Conservation (phyloP, 1,284 basidiomycete genomes). For the Cystobasidiaceae sp. region DNA sequence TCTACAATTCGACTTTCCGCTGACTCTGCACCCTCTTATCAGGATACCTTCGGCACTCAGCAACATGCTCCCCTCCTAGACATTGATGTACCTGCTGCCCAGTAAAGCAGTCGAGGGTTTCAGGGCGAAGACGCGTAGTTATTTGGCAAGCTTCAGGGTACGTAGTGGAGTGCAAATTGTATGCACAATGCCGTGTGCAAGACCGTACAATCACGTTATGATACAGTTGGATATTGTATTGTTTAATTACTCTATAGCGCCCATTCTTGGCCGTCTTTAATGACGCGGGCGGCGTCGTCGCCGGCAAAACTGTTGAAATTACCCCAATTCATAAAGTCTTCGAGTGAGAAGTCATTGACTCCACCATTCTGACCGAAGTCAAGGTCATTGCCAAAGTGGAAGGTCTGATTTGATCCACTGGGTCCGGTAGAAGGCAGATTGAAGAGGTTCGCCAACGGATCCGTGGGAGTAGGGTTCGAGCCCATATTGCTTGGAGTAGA, state of each 20-base stretch:
- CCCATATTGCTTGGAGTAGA: background rate
- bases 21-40: background rate
- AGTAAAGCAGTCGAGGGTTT: too few relatives aligned
- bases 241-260: background rate
- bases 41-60: constrained; percentile 19
- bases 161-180: too few relatives aligned
- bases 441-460: background rate
- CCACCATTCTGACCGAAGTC: background rate
- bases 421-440: background rate
- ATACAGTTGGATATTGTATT: too few relatives aligned
- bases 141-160: too few relatives aligned
- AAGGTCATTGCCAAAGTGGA: too few relatives aligned
- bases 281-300: background rate
- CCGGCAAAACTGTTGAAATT: background rate
- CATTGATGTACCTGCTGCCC: background rate
- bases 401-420: too few relatives aligned
- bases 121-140: too few relatives aligned
- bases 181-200: too few relatives aligned
- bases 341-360: background rate
- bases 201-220: too few relatives aligned
- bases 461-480: background rate
- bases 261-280: background rate
- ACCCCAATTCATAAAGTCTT: background rate
- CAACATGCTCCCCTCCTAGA: constrained; percentile 16
- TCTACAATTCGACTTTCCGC: background rate